phyloP scores from a whole-genome alignment of 805 yeast species.

The Maudiozyma saulgeensis region DNA sequence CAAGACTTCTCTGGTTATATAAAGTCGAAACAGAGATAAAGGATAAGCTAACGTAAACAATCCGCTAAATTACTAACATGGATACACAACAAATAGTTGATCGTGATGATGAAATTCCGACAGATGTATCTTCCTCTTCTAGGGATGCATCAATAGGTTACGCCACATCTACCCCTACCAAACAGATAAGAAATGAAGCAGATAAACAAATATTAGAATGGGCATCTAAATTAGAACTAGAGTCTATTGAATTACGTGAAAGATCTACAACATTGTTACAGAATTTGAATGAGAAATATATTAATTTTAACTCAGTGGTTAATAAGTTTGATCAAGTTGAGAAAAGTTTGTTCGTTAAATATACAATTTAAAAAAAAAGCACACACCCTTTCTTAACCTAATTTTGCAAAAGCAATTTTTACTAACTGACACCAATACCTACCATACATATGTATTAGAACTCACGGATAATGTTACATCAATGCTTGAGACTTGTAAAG shows the following conservation, averaged over 20 bases:
- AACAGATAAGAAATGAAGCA: constrained; percentile 10
- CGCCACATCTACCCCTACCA: background rate
- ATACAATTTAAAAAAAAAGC: background rate
- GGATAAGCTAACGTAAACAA: no score
- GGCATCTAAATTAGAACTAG: constrained; percentile 45
- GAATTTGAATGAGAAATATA: constrained; percentile 12
- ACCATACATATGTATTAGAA: background rate
- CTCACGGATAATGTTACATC: background rate
- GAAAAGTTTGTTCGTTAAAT: constrained; percentile 2
- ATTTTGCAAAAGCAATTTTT: background rate
- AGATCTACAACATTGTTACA: constrained; percentile 16
- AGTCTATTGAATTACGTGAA: constrained; percentile 35
- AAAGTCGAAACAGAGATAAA: no score
- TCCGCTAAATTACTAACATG: no score
- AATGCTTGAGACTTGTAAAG: background rate
- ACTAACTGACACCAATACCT: background rate
- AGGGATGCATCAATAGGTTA: background rate
- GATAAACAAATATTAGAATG: constrained; percentile 34
- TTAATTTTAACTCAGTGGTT: constrained; percentile 1
- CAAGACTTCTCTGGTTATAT: no score
- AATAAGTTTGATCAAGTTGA: constrained; percentile 5
- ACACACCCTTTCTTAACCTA: background rate
- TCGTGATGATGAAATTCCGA: constrained; percentile 1
- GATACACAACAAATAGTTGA: no score
- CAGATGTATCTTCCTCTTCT: constrained; percentile 3